Conservation (phyloP, 257 asterid species). For the Gentiana straminea region DNA sequence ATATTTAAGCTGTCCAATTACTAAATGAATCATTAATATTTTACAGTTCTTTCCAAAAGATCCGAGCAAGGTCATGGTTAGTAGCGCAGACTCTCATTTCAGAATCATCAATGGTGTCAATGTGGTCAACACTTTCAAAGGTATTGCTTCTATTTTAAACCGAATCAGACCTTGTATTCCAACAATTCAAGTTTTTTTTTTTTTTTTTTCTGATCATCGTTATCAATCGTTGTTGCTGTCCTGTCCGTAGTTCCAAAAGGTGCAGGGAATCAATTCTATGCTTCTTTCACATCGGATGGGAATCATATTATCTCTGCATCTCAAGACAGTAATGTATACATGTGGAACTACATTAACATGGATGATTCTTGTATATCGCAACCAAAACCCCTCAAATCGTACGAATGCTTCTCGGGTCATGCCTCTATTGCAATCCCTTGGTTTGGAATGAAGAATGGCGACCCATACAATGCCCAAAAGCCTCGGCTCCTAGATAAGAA, state of each 20-base stretch:
- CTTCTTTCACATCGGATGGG: constrained; percentile 79
- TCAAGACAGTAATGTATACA: constrained; percentile 55
- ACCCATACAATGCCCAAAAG: constrained; percentile 32
- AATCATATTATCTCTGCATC: constrained; percentile 58
- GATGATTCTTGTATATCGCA: constrained; percentile 19
- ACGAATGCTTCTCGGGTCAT: constrained; percentile 55
- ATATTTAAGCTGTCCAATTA: not conserved
- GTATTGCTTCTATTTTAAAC: constrained; percentile 8
- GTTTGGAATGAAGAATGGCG: constrained; percentile 55
- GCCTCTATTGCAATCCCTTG: constrained; percentile 78
- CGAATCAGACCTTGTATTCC: not conserved
- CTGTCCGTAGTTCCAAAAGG: constrained; percentile 33
- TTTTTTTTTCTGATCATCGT: not conserved
- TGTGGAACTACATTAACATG: constrained; percentile 49
- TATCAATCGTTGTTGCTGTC: not conserved
- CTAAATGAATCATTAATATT: not conserved
- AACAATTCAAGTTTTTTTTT: not conserved
- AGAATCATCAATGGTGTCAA: constrained; percentile 52
- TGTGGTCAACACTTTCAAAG: constrained; percentile 66
- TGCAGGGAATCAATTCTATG: constrained; percentile 53
- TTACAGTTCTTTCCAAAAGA: constrained; percentile 73
- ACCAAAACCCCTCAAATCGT: constrained; percentile 37
- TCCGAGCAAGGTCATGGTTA: constrained; percentile 70
- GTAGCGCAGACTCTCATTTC: constrained; percentile 77
- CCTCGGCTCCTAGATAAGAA: constrained; percentile 21